Percentiles rank a stretch among this genome's conserved stretches.
These are phyloP conservation scores for Gossypium raimondii DNA, from an alignment of 345 rosid genomes.

Conservation along the genomic window DNA sequence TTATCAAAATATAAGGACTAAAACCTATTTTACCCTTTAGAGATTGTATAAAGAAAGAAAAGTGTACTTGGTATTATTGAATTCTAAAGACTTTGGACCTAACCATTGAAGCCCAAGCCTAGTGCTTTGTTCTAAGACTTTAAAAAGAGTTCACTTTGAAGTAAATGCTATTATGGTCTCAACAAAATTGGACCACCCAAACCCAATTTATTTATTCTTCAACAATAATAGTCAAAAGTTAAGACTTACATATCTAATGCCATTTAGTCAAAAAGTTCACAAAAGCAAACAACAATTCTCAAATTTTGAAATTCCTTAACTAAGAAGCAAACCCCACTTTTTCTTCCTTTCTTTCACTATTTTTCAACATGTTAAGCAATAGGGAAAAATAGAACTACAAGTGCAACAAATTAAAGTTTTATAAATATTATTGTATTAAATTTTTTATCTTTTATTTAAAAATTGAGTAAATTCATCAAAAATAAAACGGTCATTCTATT, in stretches of 20 bases:
- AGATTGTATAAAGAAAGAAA: too few species aligned
- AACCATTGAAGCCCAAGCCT: background rate
- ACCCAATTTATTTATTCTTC: background rate
- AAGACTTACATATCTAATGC: background rate
- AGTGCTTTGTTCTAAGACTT: background rate
- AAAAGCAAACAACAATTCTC: background rate
- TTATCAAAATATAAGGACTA: too few species aligned
- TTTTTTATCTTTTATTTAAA: too few species aligned
- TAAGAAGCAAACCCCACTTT: background rate
- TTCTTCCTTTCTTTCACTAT: background rate
- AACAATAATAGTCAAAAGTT: background rate
- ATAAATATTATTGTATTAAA: too few species aligned
- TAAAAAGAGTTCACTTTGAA: background rate
- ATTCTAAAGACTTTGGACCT: background rate
- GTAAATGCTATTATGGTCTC: too few species aligned
- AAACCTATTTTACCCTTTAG: too few species aligned
- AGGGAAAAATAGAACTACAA: too few species aligned
- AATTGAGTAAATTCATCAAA: too few species aligned
- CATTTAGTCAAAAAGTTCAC: background rate
- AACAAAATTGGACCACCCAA: background rate
- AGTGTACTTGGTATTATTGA: background rate
- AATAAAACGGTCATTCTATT: too few species aligned
- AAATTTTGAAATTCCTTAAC: background rate
- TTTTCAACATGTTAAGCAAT: background rate
- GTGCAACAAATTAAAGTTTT: too few species aligned